Evolutionary conservation across 768 basidiomycete species (phyloP).

Genomic region (Pleurotus tuoliensis): DNA sequence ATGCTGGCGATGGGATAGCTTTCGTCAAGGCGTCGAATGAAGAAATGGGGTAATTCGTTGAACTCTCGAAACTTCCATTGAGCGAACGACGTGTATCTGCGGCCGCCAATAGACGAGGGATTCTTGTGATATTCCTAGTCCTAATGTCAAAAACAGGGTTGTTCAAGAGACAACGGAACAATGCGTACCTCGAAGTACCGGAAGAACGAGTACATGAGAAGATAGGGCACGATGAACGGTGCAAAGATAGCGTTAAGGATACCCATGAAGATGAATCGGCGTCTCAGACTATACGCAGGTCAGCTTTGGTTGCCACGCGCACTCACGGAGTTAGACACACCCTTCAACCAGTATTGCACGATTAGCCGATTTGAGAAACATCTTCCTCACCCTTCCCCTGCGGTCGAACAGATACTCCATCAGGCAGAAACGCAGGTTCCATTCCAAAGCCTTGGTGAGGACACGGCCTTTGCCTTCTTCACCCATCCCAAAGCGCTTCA

Average conservation of each 20-base stretch:
- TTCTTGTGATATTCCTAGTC: constrained; percentile 96
- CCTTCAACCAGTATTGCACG: constrained; percentile 75
- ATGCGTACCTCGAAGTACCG: constrained; percentile 91
- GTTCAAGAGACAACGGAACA: neutral
- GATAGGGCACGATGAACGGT: constrained; percentile 94
- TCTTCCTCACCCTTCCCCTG: constrained; percentile 86
- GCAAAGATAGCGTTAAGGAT: constrained; percentile 93
- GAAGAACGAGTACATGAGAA: constrained; percentile 99
- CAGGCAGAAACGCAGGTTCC: constrained; percentile 95
- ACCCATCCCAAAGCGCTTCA: constrained; percentile 38
- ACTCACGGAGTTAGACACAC: constrained; percentile 36
- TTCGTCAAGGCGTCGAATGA: constrained; percentile 79
- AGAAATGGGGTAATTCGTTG: constrained; percentile 95
- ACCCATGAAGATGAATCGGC: constrained; percentile 96
- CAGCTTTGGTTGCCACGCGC: neutral
- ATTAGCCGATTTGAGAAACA: constrained; percentile 86
- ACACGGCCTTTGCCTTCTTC: constrained; percentile 61
- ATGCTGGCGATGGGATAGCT: constrained; percentile 88
- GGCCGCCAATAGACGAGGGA: constrained; percentile 89
- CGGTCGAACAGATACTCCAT: constrained; percentile 93
- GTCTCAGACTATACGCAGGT: constrained; percentile 50
- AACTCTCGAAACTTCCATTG: constrained; percentile 99
- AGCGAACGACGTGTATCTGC: constrained; percentile 91
- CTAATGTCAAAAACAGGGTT: constrained; percentile 9
- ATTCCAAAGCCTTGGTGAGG: constrained; percentile 89